Base-by-base conservation (phyloP, 2,329 filamentous ascomycete species). In the Cladosporium sp. region DNA sequence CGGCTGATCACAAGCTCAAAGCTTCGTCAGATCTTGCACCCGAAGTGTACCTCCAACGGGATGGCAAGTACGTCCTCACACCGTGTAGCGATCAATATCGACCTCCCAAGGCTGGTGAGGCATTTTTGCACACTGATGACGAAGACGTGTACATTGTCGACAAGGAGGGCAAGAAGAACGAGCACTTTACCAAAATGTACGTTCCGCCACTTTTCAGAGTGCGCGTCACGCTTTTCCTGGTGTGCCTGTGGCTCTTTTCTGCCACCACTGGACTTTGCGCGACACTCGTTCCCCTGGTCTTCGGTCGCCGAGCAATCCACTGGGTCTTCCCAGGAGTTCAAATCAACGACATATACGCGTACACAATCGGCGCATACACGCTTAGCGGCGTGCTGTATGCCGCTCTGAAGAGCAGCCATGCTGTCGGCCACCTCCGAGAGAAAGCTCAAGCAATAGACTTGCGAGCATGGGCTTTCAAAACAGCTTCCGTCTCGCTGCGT, bases 321-420 rank as follows among this genome's bases (percentile, higher is more conserved):
- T 76, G 82, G 28, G 75, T 92, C 36, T 84, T 96, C 42, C 90
- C 91, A 4, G 82, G 89, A 61, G 83, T 89, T 50, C 84, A 84
- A 40, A 88, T 93, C 70, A 99, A 97, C 73, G 94, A 99, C 72
- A 89, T 99, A 25, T 97, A 99, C 68, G 93, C 94, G 12, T 96
- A 97, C 72, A 96, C 91, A 55, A 86, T 94, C 30, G 94, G 94
- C 14, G 82, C 96, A 40, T 96, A 95, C 70, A 78, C 91, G 25
- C 79, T 96, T 4, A 90, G 89, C 11, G 85, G 84, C 3, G 69
- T 84, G 1, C 76, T 83, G 2, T 96, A 92, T 71, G 74, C 82
- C 42, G 65, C 61, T 1, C 56, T 67, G 49, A 67, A 68, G 30
- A 65, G 69, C 34, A 45, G 38, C 39, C 40, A 42, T 20, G 59